Evolutionary conservation across 257 asterid genomes (phyloP).

Genomic region (Haberlea rhodopensis): DNA sequence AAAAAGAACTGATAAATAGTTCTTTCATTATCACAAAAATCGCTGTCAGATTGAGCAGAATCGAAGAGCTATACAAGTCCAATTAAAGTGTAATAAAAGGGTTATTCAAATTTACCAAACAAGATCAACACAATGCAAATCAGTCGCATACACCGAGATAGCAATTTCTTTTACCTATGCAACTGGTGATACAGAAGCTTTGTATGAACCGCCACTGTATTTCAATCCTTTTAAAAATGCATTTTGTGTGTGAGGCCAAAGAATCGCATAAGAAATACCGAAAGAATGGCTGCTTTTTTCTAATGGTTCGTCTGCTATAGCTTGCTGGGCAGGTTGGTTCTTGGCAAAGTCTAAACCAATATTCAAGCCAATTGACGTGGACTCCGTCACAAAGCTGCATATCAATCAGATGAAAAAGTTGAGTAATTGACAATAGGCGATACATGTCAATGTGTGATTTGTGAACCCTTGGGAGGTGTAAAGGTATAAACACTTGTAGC

Average conservation of each 20-base stretch:
- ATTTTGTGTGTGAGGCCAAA: slow-evolving; percentile 45
- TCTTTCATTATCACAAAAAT: no score
- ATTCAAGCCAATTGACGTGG: slow-evolving; percentile 69
- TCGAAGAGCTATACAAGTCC: no score
- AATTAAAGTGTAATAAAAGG: no score
- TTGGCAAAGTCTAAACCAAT: slow-evolving; percentile 43
- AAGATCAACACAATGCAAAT: not conserved
- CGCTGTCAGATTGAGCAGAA: no score
- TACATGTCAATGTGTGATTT: no score
- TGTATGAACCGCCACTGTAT: slow-evolving; percentile 52
- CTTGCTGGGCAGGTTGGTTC: slow-evolving; percentile 34
- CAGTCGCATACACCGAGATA: not conserved
- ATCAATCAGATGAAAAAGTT: slow-evolving; percentile 9
- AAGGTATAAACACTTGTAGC: not conserved
- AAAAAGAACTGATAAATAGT: no score
- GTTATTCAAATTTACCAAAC: not conserved
- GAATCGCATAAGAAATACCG: slow-evolving; percentile 48
- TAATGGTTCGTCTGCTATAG: slow-evolving; percentile 27
- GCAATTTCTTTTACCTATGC: slow-evolving; percentile 18
- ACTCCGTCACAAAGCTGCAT: slow-evolving; percentile 69
- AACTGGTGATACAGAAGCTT: slow-evolving; percentile 54
- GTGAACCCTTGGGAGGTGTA: not conserved
- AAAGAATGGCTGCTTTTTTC: slow-evolving; percentile 35
- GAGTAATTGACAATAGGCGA: not conserved
- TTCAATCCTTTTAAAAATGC: slow-evolving; percentile 65